Base-by-base conservation (phyloP, 805 yeast genomes). In the Metschnikowia cubensis region DNA sequence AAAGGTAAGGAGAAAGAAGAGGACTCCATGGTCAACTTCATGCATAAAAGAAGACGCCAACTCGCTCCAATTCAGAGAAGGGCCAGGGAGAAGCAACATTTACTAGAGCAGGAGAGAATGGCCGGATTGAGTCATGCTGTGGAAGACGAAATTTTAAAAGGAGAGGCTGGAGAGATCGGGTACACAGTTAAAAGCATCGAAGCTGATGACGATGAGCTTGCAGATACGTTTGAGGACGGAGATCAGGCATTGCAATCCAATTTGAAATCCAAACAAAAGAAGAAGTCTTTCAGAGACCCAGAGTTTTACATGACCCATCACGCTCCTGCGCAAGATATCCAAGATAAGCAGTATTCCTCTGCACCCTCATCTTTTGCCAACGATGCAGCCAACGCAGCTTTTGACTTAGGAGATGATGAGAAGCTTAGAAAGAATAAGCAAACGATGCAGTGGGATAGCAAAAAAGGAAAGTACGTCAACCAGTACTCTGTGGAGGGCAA, bases 361-460 rank as follows among this genome's bases (percentile, higher is more conserved):
- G 53, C 80, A 59, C 49, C 65, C 10, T 58, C 65, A 1, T 87
- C 91, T 6, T 92, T 92, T 69, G 85, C 86, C 18, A 86, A 83
- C 51, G 95, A 84, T 44, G 97, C 96, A 1, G 79, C 83, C n/a
- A 74, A 75, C 31, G 97, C 96, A 0, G 77, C 96, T 0, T 92
- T 90, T 68, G 97, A 91, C 62, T 73, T 94, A 58, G 84, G 78
- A 51, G 82, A 76, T 42, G 90, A 87, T 59, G 96, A 90, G 54
- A 87, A 84, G 58, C 77, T 82, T 40, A 84, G 80, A 62, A 80
- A 71, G 44, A 84, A 85, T 66, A 83, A 77, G 52, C 91, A 85
- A 63, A 82, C 84, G 20, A 84, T 87, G 77, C 79, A 81, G 64
- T 92, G 99, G 99, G 97, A 92, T 70, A 87, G 81, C 68, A 89